These are phyloP conservation scores for Pseudogymnoascus sp. DNA, from an alignment of 2,329 filamentous ascomycete genomes.

Conservation along the genomic window DNA sequence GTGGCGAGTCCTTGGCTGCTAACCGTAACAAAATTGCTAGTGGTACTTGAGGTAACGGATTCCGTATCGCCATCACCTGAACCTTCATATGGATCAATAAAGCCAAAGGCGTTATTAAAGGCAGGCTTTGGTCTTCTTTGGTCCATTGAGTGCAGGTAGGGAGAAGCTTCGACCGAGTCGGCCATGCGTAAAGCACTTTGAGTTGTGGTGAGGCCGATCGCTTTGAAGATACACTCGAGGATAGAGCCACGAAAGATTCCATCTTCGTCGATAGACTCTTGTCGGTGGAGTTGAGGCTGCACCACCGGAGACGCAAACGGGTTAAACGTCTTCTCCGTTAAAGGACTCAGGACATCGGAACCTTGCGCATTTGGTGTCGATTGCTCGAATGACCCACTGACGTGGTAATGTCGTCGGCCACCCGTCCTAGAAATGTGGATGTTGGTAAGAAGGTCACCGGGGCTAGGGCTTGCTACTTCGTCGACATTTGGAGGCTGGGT, in stretches of 20 bases:
- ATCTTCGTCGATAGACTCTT: conserved; percentile 83
- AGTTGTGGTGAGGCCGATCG: conserved; percentile 70
- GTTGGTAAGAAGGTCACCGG: conserved; percentile 75
- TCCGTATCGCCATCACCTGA: conserved; percentile 78
- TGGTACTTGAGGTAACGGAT: conserved; percentile 67
- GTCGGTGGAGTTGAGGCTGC: conserved; percentile 52
- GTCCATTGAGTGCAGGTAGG: conserved; percentile 76
- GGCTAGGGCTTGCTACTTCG: conserved; percentile 44
- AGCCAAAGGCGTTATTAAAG: conserved; percentile 81
- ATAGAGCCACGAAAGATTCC: conserved; percentile 83
- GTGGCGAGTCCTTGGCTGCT: conserved; percentile 62
- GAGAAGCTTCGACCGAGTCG: conserved; percentile 78
- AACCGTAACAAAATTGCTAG: conserved; percentile 49
- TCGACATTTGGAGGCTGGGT: conserved; percentile 24
- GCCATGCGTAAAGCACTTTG: conserved; percentile 58
- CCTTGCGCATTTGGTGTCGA: conserved; percentile 26
- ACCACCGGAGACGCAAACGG: conserved; percentile 47
- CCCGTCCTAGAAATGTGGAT: conserved; percentile 61
- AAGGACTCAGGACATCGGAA: conserved; percentile 26
- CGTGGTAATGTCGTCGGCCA: conserved; percentile 35
- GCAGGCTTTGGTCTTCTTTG: conserved; percentile 70
- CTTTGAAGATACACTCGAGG: conserved; percentile 90
- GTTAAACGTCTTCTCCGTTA: conserved; percentile 44
- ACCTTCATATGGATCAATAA: conserved; percentile 77
- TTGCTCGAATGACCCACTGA: conserved; percentile 15